A percentile compares a stretch with the other conserved stretches of the same genome.
phyloP scores from a whole-genome alignment of 441 rosid genomes.

The Mallotus repandus region DNA sequence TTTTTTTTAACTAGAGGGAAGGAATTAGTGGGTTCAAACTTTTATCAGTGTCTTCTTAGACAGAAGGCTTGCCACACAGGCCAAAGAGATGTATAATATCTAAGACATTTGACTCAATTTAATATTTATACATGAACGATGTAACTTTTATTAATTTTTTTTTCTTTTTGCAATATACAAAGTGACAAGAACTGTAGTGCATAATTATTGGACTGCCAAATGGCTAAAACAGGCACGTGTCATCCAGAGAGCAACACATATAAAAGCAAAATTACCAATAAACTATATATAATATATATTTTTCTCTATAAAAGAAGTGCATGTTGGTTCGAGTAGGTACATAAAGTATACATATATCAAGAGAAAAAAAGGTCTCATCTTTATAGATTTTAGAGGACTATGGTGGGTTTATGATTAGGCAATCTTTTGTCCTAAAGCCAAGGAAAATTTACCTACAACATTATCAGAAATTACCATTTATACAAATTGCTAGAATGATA shows the following conservation, averaged over 20 bases:
- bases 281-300: too few relatives aligned
- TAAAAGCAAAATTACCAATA: neutral
- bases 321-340: constrained; percentile 7
- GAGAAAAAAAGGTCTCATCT: neutral
- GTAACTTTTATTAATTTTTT: too few relatives aligned
- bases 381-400: constrained; percentile 5
- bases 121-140: too few relatives aligned
- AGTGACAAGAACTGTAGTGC: neutral
- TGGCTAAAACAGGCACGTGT: neutral
- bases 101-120: too few relatives aligned
- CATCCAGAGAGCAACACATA: neutral
- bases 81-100: too few relatives aligned
- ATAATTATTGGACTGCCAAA: constrained; percentile 10
- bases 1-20: too few relatives aligned
- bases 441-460: neutral
- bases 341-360: neutral
- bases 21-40: too few relatives aligned
- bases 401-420: constrained; percentile 7
- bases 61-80: too few relatives aligned
- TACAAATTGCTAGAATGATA: constrained; percentile 7
- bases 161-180: too few relatives aligned
- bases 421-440: neutral
- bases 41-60: too few relatives aligned
- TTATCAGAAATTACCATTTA: constrained; percentile 6
- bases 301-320: neutral